A percentile compares a stretch with the other conserved stretches of the same genome.
These are phyloP conservation scores for Paraconiothyrium brasiliense DNA, from an alignment of 2,329 filamentous ascomycete species.

Conservation along the genomic window DNA sequence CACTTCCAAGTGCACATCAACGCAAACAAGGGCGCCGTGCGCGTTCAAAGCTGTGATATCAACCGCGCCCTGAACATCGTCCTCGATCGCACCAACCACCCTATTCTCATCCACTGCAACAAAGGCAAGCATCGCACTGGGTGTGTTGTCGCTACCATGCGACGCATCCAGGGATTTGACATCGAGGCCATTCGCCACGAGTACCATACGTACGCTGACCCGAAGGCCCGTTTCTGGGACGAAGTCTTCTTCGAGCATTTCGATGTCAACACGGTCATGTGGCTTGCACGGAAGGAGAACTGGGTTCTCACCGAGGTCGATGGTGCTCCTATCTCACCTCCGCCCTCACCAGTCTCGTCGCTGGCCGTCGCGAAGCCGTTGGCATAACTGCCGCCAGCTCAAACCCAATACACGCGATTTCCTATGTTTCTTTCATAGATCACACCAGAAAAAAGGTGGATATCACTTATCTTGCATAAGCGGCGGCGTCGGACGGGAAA, in stretches of 20 bases:
- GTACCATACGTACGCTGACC: conserved; percentile 70
- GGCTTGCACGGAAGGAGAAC: conserved; percentile 46
- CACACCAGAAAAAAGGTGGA: conserved; percentile 1
- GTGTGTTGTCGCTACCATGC: conserved; percentile 83
- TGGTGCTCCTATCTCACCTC: conserved; percentile 34
- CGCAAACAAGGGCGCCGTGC: conserved; percentile 80
- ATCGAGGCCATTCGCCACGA: conserved; percentile 72
- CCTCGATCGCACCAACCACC: conserved; percentile 77
- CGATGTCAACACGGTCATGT: conserved; percentile 53
- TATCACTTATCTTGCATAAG: conserved; percentile 8
- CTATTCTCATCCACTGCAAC: conserved; percentile 89
- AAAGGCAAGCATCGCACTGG: conserved; percentile 93
- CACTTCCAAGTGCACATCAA: conserved; percentile 81
- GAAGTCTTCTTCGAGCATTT: conserved; percentile 57
- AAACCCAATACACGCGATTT: background rate
- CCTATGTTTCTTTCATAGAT: background rate
- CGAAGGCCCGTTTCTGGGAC: conserved; percentile 60
- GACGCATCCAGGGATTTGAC: conserved; percentile 76
- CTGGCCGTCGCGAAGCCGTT: conserved; percentile 22
- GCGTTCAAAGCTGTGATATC: conserved; percentile 62
- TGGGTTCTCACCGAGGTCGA: conserved; percentile 34
- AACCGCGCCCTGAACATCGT: conserved; percentile 75
- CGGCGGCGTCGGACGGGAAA: conserved; percentile 12
- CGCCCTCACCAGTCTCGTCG: conserved; percentile 28
- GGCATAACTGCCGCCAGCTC: conserved; percentile 13